phyloP scores from a whole-genome alignment of 805 yeast genomes.

The Yamadazyma sp. region DNA sequence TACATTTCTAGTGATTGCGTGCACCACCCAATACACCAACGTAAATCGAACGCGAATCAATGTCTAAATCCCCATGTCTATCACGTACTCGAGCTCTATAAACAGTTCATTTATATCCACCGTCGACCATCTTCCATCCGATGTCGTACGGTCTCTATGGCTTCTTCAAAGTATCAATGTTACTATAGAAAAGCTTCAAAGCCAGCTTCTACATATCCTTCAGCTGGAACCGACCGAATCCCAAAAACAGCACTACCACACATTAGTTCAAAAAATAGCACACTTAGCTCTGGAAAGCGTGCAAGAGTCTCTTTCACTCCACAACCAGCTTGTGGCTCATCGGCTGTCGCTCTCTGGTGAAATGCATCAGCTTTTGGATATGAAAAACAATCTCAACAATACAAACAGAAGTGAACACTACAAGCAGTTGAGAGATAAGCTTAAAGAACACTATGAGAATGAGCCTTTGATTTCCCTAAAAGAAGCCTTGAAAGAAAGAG shows the following conservation, averaged over 20 bases:
- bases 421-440: slow-evolving; percentile 28
- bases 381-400: slow-evolving; percentile 14
- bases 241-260: slow-evolving; percentile 1
- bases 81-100: slow-evolving; percentile 9
- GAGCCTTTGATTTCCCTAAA: slow-evolving; percentile 38
- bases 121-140: slow-evolving; percentile 45
- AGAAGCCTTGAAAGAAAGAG: slow-evolving; percentile 37
- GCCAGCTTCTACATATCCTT: slow-evolving; percentile 20
- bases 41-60: too few species aligned
- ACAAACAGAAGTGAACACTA: slow-evolving; percentile 7
- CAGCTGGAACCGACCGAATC: slow-evolving; percentile 6
- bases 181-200: slow-evolving; percentile 22
- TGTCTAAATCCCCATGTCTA: slow-evolving; percentile 6
- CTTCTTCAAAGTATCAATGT: slow-evolving; percentile 39
- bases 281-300: slow-evolving; percentile 21
- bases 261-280: neutral
- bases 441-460: slow-evolving; percentile 33
- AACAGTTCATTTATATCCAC: slow-evolving; percentile 40
- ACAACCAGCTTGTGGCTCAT: slow-evolving; percentile 33
- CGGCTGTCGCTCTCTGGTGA: slow-evolving; percentile 13
- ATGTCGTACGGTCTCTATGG: slow-evolving; percentile 44
- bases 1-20: too few species aligned
- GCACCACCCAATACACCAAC: too few species aligned
- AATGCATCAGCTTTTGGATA: slow-evolving; percentile 20
- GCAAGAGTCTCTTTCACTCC: slow-evolving; percentile 27